Evolutionary conservation across 495 filamentous ascomycete genomes (phyloP).

Genomic region (Aspergillus indologenus): DNA sequence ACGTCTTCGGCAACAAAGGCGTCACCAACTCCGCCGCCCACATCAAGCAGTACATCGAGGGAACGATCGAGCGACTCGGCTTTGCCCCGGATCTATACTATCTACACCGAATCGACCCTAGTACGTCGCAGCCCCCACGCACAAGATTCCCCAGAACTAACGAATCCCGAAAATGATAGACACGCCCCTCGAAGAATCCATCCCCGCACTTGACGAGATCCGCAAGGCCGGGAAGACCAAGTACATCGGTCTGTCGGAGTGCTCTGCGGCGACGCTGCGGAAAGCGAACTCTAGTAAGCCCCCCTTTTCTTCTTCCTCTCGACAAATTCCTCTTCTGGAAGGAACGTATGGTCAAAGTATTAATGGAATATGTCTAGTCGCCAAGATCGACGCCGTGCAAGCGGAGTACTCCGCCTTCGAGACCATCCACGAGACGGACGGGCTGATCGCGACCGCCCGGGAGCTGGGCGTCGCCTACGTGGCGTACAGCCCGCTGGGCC

Average conservation of each 20-base stretch:
- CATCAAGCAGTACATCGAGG: constrained; percentile 52
- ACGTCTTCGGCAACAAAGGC: constrained; percentile 25
- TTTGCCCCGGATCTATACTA: constrained; percentile 48
- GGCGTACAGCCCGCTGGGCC: constrained; percentile 45
- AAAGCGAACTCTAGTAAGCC: constrained; percentile 42
- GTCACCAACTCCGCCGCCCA: constrained; percentile 49
- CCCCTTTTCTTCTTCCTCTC: too few relatives aligned
- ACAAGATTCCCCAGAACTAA: not conserved
- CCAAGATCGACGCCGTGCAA: constrained; percentile 50
- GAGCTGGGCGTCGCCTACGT: constrained; percentile 44
- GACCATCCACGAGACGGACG: constrained; percentile 44
- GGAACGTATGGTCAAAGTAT: too few relatives aligned
- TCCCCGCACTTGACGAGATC: constrained; percentile 43
- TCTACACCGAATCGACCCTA: constrained; percentile 41
- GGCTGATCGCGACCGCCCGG: constrained; percentile 37
- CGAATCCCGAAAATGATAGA: too few relatives aligned
- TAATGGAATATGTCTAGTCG: too few relatives aligned
- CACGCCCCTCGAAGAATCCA: constrained; percentile 47
- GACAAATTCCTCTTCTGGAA: too few relatives aligned
- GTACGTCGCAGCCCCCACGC: constrained; percentile 19
- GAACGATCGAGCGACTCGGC: constrained; percentile 48
- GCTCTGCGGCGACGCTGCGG: constrained; percentile 42
- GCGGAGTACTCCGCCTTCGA: constrained; percentile 52
- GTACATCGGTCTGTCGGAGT: constrained; percentile 47
- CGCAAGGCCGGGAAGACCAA: constrained; percentile 47